Evolutionary conservation across 495 filamentous ascomycete genomes (phyloP).

Genomic region (Neurospora cerealis): DNA sequence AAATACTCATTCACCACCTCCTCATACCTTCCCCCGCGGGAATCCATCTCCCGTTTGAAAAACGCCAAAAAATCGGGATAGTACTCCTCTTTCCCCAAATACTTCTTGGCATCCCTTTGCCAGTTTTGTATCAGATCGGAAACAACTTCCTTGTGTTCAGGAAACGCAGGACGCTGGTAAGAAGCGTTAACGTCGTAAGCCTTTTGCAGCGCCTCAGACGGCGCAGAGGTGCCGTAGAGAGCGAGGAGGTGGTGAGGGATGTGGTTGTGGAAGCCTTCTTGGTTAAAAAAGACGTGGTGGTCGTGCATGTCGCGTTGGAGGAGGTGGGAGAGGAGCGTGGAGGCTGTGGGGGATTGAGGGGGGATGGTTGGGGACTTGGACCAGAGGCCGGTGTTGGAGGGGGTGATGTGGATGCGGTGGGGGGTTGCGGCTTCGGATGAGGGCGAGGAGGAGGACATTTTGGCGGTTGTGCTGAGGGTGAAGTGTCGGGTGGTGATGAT

Average conservation of each 20-base stretch:
- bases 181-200: constrained; percentile 48
- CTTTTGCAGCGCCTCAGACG: constrained; percentile 41
- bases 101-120: constrained; percentile 34
- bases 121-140: constrained; percentile 44
- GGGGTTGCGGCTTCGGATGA: constrained; percentile 26
- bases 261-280: constrained; percentile 56
- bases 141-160: constrained; percentile 32
- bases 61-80: constrained; percentile 63
- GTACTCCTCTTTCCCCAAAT: constrained; percentile 37
- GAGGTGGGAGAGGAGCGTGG: background rate
- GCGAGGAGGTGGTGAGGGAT: constrained; percentile 67
- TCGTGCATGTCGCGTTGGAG: constrained; percentile 19
- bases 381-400: constrained; percentile 49
- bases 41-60: constrained; percentile 61
- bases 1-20: constrained; percentile 52
- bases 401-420: constrained; percentile 47
- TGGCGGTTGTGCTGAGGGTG: background rate
- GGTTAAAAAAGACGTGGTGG: constrained; percentile 73
- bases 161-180: constrained; percentile 48
- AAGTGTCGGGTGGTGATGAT: background rate
- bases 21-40: constrained; percentile 49
- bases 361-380: constrained; percentile 7
- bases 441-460: background rate
- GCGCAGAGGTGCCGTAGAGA: constrained; percentile 66
- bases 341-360: constrained; percentile 42